These are phyloP conservation scores for Nakazawaea sp. DNA, from an alignment of 805 yeast species.

Conservation along the genomic window DNA sequence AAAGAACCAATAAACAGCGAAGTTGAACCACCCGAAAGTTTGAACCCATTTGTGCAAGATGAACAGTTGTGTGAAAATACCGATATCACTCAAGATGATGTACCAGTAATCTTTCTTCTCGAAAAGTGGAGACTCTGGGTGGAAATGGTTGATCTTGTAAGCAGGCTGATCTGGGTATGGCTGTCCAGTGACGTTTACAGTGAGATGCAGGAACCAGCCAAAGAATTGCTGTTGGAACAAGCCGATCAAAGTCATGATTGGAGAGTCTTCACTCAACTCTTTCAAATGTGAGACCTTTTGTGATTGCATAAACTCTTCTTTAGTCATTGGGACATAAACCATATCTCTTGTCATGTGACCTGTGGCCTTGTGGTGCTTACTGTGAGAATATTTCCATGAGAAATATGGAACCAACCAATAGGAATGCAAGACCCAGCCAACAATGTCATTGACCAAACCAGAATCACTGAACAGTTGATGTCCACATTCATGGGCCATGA, in stretches of 20 bases:
- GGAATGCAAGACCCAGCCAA: constrained; percentile 58
- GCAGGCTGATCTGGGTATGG: constrained; percentile 37
- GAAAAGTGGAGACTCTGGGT: constrained; percentile 67
- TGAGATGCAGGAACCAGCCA: constrained; percentile 68
- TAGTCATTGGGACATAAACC: constrained; percentile 52
- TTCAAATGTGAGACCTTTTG: constrained; percentile 31
- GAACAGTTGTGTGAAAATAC: constrained; percentile 46
- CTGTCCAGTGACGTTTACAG: constrained; percentile 75
- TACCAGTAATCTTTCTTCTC: constrained; percentile 69
- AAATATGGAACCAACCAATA: constrained; percentile 53
- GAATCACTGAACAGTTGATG: constrained; percentile 57
- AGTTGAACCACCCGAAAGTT: constrained; percentile 55
- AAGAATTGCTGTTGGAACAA: constrained; percentile 65
- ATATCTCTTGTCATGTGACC: constrained; percentile 55
- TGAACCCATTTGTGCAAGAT: constrained; percentile 55
- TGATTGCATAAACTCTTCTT: constrained; percentile 33
- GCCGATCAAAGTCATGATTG: constrained; percentile 50
- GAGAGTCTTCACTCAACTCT: constrained; percentile 70
- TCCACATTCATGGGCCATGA: constrained; percentile 60
- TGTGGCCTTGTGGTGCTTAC: constrained; percentile 58
- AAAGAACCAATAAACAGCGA: constrained; percentile 62
- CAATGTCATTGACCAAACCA: constrained; percentile 42
- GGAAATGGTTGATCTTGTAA: constrained; percentile 58
- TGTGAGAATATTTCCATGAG: constrained; percentile 55
- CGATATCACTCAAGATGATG: constrained; percentile 67